Conservation (phyloP, 495 filamentous ascomycete species). For the Sabuloglossum arenarium region DNA sequence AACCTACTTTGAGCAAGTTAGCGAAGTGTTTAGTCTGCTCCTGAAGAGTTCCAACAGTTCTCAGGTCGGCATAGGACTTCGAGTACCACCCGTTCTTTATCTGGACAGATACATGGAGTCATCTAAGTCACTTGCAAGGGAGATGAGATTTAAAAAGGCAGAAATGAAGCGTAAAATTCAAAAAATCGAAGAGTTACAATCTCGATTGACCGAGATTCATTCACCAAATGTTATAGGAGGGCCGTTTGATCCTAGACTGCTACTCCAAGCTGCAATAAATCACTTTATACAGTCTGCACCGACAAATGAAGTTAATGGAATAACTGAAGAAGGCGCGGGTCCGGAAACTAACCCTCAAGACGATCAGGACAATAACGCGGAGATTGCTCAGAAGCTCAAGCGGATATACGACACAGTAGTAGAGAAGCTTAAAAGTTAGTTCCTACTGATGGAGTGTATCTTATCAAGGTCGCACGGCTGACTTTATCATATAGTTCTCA, state of each 20-base stretch:
- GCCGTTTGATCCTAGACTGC: slow-evolving; percentile 1
- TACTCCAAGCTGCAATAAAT: not conserved
- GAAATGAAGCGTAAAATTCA: slow-evolving; percentile 13
- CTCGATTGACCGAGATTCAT: slow-evolving; percentile 19
- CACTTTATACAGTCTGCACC: not conserved
- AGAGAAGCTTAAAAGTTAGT: slow-evolving; percentile 27
- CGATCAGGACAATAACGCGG: slow-evolving; percentile 2
- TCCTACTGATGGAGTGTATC: not conserved
- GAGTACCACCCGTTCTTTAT: slow-evolving; percentile 52
- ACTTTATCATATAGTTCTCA: slow-evolving; percentile 22
- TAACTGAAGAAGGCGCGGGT: not conserved
- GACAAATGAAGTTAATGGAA: not conserved
- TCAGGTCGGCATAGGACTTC: slow-evolving; percentile 31
- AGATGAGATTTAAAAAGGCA: slow-evolving; percentile 22
- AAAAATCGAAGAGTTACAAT: slow-evolving; percentile 14
- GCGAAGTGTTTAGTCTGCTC: slow-evolving; percentile 38
- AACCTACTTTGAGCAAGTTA: slow-evolving; percentile 31
- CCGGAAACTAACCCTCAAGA: not conserved
- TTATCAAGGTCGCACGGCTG: not conserved
- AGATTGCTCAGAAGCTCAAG: slow-evolving; percentile 10
- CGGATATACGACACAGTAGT: slow-evolving; percentile 10
- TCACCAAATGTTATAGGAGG: not conserved
- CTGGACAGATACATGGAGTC: slow-evolving; percentile 54
- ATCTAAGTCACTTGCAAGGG: slow-evolving; percentile 29
- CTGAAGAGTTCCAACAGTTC: slow-evolving; percentile 25